Evolutionary conservation across 176 grass and related monocot species (phyloP), one percentile per base, ranked within the genome.

Genomic region (Musa itinerans): DNA sequence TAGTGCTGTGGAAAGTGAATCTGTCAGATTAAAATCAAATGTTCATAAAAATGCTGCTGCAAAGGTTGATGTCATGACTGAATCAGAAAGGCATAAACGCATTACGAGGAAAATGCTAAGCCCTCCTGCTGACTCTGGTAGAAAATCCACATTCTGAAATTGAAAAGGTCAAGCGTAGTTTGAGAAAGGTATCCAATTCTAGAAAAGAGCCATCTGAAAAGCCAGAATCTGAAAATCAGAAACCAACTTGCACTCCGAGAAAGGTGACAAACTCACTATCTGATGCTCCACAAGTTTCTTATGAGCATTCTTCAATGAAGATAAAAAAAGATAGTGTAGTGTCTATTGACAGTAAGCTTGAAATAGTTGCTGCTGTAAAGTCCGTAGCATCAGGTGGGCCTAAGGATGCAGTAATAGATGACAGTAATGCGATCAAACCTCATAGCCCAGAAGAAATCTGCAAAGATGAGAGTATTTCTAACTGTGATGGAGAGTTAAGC

Each of bases 1-100:
- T 76, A 86, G 86, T 79, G 82, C 83, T 10, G 86, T 93, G 82
- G 90, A 97, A 84, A 93, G 87, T 61, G 84, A 93, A 64, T 97
- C 90, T 12, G 90, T 79, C 21, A 93, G 84, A 76, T 84, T 85
- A 83, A 97, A 89, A 75, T 81, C 84, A 61, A 90, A 84, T 67
- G 25, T 53, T 69, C 34, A 83, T 27, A 96, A 83, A 71, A 65
- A 27, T 81, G 75, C 74, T 73, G 79, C 70, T 85, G 5, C 65
- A 68, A 68, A 69, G 12, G 9, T 15, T 49, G 23, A 16, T 68
- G 13, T 68, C 65, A 43, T 25, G 14, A 68, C 50, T 54, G 71
- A 73, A 24, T 23, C 52, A 54, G 71, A 73, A 52, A 73, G 12
- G 52, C 15, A 5, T 13, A 73, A 54, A 54, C 71, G 51, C 52